Base-by-base conservation (phyloP, 495 filamentous ascomycete genomes). In the Daldinia decipiens region DNA sequence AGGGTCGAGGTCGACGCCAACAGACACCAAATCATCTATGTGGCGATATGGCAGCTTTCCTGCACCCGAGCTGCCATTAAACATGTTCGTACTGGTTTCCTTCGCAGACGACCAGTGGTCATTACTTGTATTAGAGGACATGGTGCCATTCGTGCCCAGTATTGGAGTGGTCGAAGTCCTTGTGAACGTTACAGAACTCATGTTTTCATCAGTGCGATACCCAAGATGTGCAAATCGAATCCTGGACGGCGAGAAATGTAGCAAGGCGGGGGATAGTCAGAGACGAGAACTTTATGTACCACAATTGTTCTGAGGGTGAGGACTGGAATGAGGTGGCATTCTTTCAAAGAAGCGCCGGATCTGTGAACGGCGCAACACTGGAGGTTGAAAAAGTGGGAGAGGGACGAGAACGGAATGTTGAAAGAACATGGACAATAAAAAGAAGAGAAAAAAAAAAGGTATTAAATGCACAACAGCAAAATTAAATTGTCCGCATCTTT, bases 1-100 rank as follows among this genome's bases (percentile, higher is more conserved):
- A 19, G 77, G 72, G 54, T 86, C 79, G 38, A 83, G 54, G 17
- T 85, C 79, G 61, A 82, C 79, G 5, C 62, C 73, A 31, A 81
- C 82, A 0, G 81, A 80, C 5, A 88, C 85, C 47, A 94, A 81
- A 77, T 94, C 92, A 68, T 92, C 90, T 70, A 94, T 88, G 79
- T 94, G 92, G 17, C 90, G 87, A 68, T 88, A 90, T 15, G 81
- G 77, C 6, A 77, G 74, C 53, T 76, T 82, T n/a, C 68, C 71
- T 13, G 60, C 4, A 31, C 71, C 66, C 1, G 73, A 45, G 36
- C 39, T 54, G 36, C 66, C 56, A 43, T 63, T 54, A 26, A 50
- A 8, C 6, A 15, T 19, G 38, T 50, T 34, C 3, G n/a, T 45
- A 27, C 19, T n/a, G 13, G 4, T 43, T 5, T 36, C 56, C 3